Base-by-base conservation (phyloP, 805 yeast species). In the Myxozyma sirexii region DNA sequence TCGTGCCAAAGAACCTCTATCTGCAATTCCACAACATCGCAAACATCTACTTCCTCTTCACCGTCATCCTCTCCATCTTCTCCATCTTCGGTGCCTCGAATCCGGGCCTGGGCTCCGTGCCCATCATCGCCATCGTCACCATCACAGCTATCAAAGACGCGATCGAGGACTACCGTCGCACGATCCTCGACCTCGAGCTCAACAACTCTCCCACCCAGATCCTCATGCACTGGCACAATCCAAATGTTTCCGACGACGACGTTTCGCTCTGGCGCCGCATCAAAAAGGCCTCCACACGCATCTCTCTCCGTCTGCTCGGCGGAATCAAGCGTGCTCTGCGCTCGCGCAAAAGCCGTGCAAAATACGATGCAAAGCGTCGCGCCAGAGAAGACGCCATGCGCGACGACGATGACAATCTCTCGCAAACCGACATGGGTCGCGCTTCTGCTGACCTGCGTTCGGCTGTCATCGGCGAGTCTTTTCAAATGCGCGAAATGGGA, bases 1-100 rank as follows among this genome's bases (percentile, higher is more conserved):
- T 93, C 70, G 65, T 94, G 31, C 98, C 98, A 2, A 91, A 91
- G 72, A 91, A 93, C 74, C 73, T 93, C 49, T 73, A 76, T 47
- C 80, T 82, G 64, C 98, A 94, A 76, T 92, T 92, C 74, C 84
- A 82, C 67, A 93, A 92, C 72, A 83, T 92, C 63, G 99, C 99
- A 45, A 93, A 93, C 74, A 77, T 90, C 52, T 93, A 91, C 77
- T 93, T 93, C 80, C 76, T 93, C 68, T 76, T 84, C 37, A 78
- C 90, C 75, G 86, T 86, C 69, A 85, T 93, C 65, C 75, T 93
- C 63, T 63, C 70, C 51, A 82, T 80, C 31, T 85, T 86, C 72
- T 78, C 83, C 62, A 82, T 88, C 47, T 88, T 88, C 70, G 96
- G 96, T 48, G 91, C 86, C 21, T 79, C 82, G 33, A 78, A 78